Conservation (phyloP, 176 grass and related monocot genomes). For the Ananas comosus region DNA sequence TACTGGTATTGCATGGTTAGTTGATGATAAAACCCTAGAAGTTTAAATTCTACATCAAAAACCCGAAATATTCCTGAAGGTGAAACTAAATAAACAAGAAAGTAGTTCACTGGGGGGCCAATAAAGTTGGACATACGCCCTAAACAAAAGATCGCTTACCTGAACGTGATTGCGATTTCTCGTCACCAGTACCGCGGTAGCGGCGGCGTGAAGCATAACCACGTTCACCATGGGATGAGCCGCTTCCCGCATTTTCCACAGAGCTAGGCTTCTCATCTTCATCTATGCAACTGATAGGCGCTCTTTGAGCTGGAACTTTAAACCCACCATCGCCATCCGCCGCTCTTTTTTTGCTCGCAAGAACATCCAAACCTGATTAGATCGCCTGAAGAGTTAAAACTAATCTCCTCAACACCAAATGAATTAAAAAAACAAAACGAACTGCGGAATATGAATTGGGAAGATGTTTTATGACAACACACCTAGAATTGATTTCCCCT, state of each 20-base stretch:
- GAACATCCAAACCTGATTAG: conserved; percentile 61
- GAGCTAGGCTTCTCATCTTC: conserved; percentile 58
- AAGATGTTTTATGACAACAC: conserved; percentile 10
- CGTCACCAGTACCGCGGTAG: conserved; percentile 50
- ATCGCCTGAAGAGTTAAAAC: conserved; percentile 4
- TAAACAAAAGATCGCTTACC: conserved; percentile 26
- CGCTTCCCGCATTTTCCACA: conserved; percentile 23
- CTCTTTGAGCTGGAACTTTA: conserved; percentile 43
- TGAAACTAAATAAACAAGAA: not conserved
- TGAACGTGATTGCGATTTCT: conserved; percentile 28
- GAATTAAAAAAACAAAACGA: not conserved
- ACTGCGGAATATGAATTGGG: not conserved
- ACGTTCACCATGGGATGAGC: conserved; percentile 8
- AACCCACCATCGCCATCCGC: conserved; percentile 28
- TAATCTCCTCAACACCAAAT: not conserved
- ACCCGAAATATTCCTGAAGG: not conserved
- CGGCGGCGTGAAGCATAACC: conserved; percentile 26
- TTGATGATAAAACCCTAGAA: too few species aligned
- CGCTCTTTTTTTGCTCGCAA: conserved; percentile 61
- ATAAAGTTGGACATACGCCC: not conserved
- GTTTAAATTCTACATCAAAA: too few species aligned
- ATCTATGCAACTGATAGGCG: conserved; percentile 38
- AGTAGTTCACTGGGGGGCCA: not conserved
- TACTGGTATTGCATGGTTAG: too few species aligned
- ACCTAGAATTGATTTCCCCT: conserved; percentile 68